Evolutionary conservation across 768 basidiomycete genomes (phyloP).

Genomic region (Lactifluus rugatus): DNA sequence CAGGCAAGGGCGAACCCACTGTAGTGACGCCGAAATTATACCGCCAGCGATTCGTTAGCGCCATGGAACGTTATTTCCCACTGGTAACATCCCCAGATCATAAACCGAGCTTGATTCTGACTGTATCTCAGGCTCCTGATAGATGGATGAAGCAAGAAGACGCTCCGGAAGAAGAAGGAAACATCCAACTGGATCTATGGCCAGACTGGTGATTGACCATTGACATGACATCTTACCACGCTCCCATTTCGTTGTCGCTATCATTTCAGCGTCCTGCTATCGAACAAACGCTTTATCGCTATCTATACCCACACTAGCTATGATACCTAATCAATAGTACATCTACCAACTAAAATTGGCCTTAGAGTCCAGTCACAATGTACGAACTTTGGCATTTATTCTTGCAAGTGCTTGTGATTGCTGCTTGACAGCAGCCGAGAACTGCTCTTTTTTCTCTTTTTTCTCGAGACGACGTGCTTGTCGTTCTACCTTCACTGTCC

Average conservation of each 20-base stretch:
- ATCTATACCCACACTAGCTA: conserved; percentile 12
- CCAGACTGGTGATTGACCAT: conserved; percentile 29
- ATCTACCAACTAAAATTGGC: background rate
- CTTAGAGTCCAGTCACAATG: conserved; percentile 21
- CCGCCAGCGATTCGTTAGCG: conserved; percentile 73
- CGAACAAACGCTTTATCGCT: conserved; percentile 1
- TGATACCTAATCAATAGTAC: conserved; percentile 3
- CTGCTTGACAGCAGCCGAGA: conserved; percentile 49
- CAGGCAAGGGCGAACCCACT: conserved; percentile 83
- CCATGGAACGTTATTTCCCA: conserved; percentile 87
- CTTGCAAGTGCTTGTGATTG: conserved; percentile 43
- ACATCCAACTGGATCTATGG: conserved; percentile 31
- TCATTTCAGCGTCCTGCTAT: background rate
- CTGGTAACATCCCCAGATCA: conserved; percentile 39
- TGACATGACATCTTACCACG: background rate
- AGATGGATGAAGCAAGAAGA: conserved; percentile 87
- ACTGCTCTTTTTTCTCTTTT: conserved; percentile 55
- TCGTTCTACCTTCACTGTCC: conserved; percentile 55
- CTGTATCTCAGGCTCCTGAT: conserved; percentile 59
- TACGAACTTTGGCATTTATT: conserved; percentile 30
- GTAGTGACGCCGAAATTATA: conserved; percentile 96
- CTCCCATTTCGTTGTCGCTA: background rate
- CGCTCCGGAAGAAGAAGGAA: conserved; percentile 62
- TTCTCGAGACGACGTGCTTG: conserved; percentile 59
- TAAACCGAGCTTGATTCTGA: conserved; percentile 1